Base-by-base conservation (phyloP, 768 basidiomycete species). In the Agrocybe praecox region DNA sequence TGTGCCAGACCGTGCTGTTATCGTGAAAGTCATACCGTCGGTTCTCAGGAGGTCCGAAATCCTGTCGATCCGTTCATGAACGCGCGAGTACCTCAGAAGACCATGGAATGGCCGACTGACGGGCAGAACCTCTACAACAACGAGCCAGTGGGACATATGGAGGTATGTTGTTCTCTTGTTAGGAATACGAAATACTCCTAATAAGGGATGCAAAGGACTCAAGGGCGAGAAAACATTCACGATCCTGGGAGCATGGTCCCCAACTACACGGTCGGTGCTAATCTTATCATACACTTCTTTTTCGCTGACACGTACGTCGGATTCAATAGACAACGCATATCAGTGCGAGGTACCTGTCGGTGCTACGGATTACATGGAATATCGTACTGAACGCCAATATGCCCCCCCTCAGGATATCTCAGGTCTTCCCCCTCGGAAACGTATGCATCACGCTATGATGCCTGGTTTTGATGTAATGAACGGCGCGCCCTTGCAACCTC, bases 391-490 rank as follows among this genome's bases (percentile, higher is more conserved):
- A 46, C 62, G 65, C 34, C 60, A 60, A 34, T 69, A 69, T 49
- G 56, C 55, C 46, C 59, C 55, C 46, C 59, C 73, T 47, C 75
- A 84, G 72, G 83, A 85, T 60, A 74, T 85, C 60, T 69, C 81
- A 57, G 76, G 74, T 42, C 65, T 85, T 43, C 82, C 80, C 46
- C 84, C 86, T 17, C 78, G 87, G 65, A 88, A 88, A 71, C 82
- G 87, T 53, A 72, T 80, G 19, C 87, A 88, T 69, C 85, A 87
- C 67, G 48, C 62, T 54, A 81, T 87, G 77, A 83, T 86, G 71
- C 76, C 79, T 47, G 76, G 76, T 15, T 85, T 81, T 62, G 81
- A 86, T 67, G 75, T 84, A 62, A 69, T 82, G 75, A 80, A 76
- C 65, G 78, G 74, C 58, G 73, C 80, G 49, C 76, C 83, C 46